Evolutionary conservation across 805 yeast genomes (phyloP), one percentile per base, ranked within the genome.

Genomic region (Wickerhamiella sorbophila): DNA sequence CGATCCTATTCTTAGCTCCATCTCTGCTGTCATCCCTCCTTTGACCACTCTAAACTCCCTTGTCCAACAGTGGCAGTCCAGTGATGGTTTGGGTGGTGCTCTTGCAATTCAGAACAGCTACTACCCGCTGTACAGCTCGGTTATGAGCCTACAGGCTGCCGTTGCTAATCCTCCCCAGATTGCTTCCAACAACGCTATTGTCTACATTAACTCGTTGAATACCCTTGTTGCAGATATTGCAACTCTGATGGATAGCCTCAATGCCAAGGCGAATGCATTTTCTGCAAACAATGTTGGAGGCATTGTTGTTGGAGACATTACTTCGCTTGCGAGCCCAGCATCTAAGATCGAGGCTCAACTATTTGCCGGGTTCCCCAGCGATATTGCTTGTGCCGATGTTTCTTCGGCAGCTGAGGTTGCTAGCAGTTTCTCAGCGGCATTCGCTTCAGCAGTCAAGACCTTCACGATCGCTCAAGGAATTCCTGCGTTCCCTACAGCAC

Each of bases 61-160:
- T 3, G 51, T 52, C 24, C 2, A 10, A 20, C 29, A 33, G 37
- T 50, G 48, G 48, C 14, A 24, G 41, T 34, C 45, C 4, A 46
- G 39, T 15, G 43, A 40, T n/a, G 60, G 61, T 31, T 45, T 56
- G 8, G 20, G 15, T 16, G 61, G 57, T 32, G 61, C 60, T 19
- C 48, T 56, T 15, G 44, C 42, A 26, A 55, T 57, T 45, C 61
- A 57, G 54, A 33, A 34, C 26, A 31, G 44, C 22, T 51, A 49
- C 48, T 44, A 45, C 16, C 42, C 48, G 12, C 45, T 56, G 29
- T 40, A 48, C 16, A 15, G 29, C 12, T 54, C 53, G 31, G 48
- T 55, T 21, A 31, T 19, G 15, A 29, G 44, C 17, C 48, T 52
- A 4, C n/a, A 31, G 14, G 35, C 47, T n/a, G 17, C n/a, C n/a